Conservation (phyloP, 1,284 basidiomycete species). For the Ustilago vetiveriae region DNA sequence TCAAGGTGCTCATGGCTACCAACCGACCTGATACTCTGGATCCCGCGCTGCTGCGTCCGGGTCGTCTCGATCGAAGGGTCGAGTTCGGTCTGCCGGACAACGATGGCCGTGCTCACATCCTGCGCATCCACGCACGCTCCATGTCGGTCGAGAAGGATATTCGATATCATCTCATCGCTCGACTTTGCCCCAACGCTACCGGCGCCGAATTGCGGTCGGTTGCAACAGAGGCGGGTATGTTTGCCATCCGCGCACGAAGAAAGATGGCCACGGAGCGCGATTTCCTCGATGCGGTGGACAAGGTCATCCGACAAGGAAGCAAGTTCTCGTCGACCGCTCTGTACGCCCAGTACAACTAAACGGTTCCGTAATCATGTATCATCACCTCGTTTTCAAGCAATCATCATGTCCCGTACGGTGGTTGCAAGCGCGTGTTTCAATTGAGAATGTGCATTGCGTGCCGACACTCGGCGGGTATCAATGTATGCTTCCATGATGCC, state of each 20-base stretch:
- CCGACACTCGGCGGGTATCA: constrained; percentile 18
- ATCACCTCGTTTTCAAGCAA: constrained; percentile 8
- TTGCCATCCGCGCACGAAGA: constrained; percentile 93
- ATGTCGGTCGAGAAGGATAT: constrained; percentile 98
- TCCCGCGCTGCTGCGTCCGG: constrained; percentile 93
- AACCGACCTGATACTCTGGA: constrained; percentile 98
- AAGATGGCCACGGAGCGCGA: constrained; percentile 98
- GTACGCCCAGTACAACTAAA: constrained; percentile 59
- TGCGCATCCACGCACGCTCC: constrained; percentile 92
- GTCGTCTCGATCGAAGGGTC: constrained; percentile 92
- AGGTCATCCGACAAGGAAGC: constrained; percentile 95
- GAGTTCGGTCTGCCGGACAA: constrained; percentile 96
- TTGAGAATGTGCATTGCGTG: neutral
- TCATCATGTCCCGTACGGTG: too few relatives aligned
- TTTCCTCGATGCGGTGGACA: constrained; percentile 97
- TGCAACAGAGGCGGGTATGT: constrained; percentile 99
- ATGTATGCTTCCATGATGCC: too few relatives aligned
- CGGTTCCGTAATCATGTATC: constrained; percentile 8
- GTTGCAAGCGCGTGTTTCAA: too few relatives aligned
- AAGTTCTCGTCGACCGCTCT: constrained; percentile 79
- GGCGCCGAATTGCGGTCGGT: constrained; percentile 96
- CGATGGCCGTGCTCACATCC: constrained; percentile 94
- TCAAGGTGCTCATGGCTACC: constrained; percentile 99
- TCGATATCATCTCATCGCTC: constrained; percentile 95
- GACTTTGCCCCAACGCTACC: constrained; percentile 96